Conservation (phyloP, 2,329 filamentous ascomycete genomes). For the Rosellinia necatrix region DNA sequence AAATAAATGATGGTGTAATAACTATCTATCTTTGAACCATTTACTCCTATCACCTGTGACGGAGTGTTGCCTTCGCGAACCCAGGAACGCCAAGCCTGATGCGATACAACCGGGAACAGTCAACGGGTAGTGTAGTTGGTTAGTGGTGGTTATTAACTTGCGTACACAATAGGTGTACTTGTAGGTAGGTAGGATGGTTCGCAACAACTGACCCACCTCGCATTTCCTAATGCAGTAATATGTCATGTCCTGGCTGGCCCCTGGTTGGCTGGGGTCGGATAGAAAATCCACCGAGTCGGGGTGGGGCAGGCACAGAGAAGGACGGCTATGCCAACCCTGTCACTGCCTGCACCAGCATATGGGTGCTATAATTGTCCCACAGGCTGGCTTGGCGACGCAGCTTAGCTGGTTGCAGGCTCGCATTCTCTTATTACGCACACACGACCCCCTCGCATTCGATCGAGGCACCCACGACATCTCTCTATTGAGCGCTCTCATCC, state of each 20-base stretch:
- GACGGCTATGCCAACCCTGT: too few species aligned
- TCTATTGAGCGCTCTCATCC: too few species aligned
- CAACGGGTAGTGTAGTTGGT: too few species aligned
- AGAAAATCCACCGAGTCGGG: conserved; percentile 3
- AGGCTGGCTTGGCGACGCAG: too few species aligned
- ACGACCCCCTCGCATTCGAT: neutral
- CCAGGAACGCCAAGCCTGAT: too few species aligned
- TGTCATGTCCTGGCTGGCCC: neutral
- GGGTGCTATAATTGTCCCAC: too few species aligned
- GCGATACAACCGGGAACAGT: too few species aligned
- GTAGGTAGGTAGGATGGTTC: too few species aligned
- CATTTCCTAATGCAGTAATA: neutral
- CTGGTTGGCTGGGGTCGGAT: neutral
- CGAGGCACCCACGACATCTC: neutral
- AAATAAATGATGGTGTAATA: neutral
- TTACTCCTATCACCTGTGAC: neutral
- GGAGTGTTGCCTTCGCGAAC: neutral
- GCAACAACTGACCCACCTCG: too few species aligned
- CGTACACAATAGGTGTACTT: too few species aligned
- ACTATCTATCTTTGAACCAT: neutral
- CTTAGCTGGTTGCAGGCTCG: neutral
- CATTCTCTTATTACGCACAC: conserved; percentile 6
- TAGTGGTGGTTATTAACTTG: too few species aligned
- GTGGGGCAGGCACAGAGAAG: conserved; percentile 1
- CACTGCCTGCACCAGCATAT: too few species aligned